Base-by-base conservation (phyloP, 768 basidiomycete species). In the Filobasidium wieringae region DNA sequence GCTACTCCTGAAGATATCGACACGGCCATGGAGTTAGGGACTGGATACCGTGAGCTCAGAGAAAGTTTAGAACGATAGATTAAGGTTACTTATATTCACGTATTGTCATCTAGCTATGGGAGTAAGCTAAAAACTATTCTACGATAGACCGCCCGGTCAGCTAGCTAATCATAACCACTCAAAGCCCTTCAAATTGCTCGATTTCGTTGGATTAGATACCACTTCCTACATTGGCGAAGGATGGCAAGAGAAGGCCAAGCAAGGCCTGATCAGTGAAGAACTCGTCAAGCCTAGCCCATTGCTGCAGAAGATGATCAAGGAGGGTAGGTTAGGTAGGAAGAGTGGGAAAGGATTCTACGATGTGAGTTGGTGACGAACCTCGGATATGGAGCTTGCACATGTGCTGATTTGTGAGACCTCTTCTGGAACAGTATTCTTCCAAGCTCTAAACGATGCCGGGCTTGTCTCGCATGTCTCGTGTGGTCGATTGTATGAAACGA, bases 21-120 rank as follows among this genome's bases (percentile, higher is more conserved):
- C 61, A 67, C 65, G n/a, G 76, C 77, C 14, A 77, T 78, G 77
- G 75, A 77, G 63, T 66, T 77, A 1, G 77, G 77, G 0, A 77
- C 76, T 1, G 77, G 77, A 15, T 70, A 71, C 65, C 72, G 68
- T 72, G 55, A 72, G 68, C 68, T 17, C 37, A 1, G 59, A 58
- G 51, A 58, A 52, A 59, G 26, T 34, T 30, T 9, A 47, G 22
- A n/a, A n/a, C n/a, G n/a, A n/a, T 39, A 22, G 17, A 15, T 49
- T 22, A n/a, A 26, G 27, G 47, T 7, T 19, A 37, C 36, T 24
- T 37, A 34, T 22, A 37, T 34, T 37, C 27, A 37, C 43, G 4
- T 27, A n/a, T 4, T 36, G 12, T 27, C 17, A 22, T 24, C 15
- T 57, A 71, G 69, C 71, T 26, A 72, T 75, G 75, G 77, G 75